Base-by-base conservation (phyloP, 2,329 filamentous ascomycete species). In the Seiridium cupressi region DNA sequence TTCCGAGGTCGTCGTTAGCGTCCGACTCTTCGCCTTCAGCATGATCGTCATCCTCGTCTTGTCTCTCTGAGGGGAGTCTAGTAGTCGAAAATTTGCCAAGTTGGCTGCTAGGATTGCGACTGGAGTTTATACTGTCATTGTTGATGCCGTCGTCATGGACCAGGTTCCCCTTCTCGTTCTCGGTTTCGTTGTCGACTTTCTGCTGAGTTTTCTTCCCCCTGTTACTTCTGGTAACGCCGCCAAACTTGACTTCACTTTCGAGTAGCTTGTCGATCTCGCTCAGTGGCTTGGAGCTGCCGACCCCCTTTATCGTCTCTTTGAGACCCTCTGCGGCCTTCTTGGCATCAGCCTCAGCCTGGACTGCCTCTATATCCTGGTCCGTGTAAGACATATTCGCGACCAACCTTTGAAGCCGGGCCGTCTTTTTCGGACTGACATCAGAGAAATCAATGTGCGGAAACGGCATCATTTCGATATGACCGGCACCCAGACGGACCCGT, bases 391-490 rank as follows among this genome's bases (percentile, higher is more conserved):
- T 7, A 7, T 48, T 48, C 8, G 46, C 46, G 26, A 48, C 7
- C 46, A 10, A 7, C 7, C n/a, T 9, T 18, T 48, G 46, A 48
- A 48, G 46, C 8, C 2, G 46, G 7, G 18, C 8, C 8, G 18
- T 53, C 34, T 60, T 61, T 1, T 46, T 1, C 31, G 47, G 10
- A 2, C 62, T 26, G 4, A 61, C 62, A 1, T 51, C 54, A 1
- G 64, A 65, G 38, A 71, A 58, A 42, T 70, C 60, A 40, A 70
- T 68, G 35, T 66, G 62, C 0, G 70, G 70, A 5, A 65, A 61
- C 1, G 70, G 69, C 1, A 72, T 57, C 66, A 72, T 70, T 2
- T 60, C 61, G 6, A 71, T 61, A 5, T 59, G 56, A 1, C 53
- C 49, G 0, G 69, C 55, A 3, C 68, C 68, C 1, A 69, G 62